phyloP scores from a whole-genome alignment of 2,329 filamentous ascomycete species.

The Amauroascus niger region DNA sequence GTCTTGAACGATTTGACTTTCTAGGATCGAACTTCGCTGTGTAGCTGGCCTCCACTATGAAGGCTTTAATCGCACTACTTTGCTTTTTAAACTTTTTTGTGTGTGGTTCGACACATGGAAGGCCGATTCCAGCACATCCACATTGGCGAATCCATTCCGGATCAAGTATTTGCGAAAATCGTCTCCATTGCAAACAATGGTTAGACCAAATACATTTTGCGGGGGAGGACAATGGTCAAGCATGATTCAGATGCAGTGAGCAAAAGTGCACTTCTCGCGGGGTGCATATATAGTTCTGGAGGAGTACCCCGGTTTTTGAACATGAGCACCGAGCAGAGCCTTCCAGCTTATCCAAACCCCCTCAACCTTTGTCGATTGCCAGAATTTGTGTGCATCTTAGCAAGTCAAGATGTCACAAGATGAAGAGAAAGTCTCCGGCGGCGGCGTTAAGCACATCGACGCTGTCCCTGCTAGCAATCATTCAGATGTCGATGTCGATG shows the following conservation, averaged over 20 bases:
- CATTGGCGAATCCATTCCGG: slow-evolving; percentile 2
- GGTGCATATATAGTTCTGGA: slow-evolving; percentile 1
- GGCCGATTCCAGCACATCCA: neutral
- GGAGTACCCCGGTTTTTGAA: neutral
- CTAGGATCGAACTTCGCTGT: neutral
- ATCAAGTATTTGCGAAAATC: slow-evolving; percentile 3
- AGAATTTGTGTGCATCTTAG: neutral
- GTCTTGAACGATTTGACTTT: neutral
- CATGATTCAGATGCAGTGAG: neutral
- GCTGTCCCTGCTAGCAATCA: neutral
- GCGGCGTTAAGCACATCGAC: slow-evolving; percentile 12
- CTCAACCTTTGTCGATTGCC: neutral
- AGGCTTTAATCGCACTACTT: neutral
- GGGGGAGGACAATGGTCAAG: neutral
- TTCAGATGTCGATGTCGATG: slow-evolving; percentile 17
- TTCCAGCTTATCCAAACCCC: neutral
- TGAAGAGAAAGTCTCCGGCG: slow-evolving; percentile 13
- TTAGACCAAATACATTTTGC: neutral
- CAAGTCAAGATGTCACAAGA: slow-evolving; percentile 11
- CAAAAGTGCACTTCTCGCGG: neutral
- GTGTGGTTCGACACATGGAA: neutral
- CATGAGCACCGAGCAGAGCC: neutral
- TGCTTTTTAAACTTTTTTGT: neutral
- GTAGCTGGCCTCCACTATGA: neutral
- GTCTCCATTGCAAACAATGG: neutral